Conservation (phyloP, 495 filamentous ascomycete species). For the Penicillium canescens region DNA sequence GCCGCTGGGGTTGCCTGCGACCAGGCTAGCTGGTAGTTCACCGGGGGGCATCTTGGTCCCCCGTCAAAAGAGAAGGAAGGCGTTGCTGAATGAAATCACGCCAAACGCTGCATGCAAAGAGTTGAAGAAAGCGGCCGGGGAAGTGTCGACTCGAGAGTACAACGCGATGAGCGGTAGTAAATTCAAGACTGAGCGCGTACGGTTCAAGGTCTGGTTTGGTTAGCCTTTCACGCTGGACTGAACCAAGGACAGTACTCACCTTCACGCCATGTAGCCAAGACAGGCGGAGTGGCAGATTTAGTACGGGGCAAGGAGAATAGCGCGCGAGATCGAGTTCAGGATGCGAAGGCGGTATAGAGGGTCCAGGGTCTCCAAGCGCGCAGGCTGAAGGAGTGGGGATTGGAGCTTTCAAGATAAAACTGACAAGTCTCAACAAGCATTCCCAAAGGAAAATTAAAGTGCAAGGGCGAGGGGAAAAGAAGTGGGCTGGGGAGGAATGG, state of each 20-base stretch:
- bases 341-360: constrained; percentile 1
- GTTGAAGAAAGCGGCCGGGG: constrained; percentile 3
- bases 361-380: constrained; percentile 9
- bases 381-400: constrained; percentile 16
- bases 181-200: constrained; percentile 11
- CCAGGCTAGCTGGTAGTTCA: constrained; percentile 49
- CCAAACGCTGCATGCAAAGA: constrained; percentile 21
- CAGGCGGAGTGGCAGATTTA: constrained; percentile 4
- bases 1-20: constrained; percentile 46
- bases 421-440: not conserved
- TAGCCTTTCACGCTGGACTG: not conserved
- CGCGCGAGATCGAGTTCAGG: constrained; percentile 3
- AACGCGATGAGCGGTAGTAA: not conserved
- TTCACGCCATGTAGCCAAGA: constrained; percentile 24
- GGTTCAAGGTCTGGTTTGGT: constrained; percentile 3
- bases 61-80: constrained; percentile 20
- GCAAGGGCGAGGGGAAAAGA: constrained; percentile 12
- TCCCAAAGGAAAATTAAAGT: not conserved
- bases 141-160: not conserved
- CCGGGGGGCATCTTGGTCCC: constrained; percentile 46
- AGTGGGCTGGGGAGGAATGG: constrained; percentile 25
- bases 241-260: constrained; percentile 15
- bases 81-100: constrained; percentile 12
- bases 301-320: not conserved
- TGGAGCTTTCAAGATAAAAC: constrained; percentile 15